A percentile compares a stretch with the other conserved stretches of the same genome.
Conservation (phyloP, 2,329 filamentous ascomycete genomes). For the Emericellopsis atlantica region DNA sequence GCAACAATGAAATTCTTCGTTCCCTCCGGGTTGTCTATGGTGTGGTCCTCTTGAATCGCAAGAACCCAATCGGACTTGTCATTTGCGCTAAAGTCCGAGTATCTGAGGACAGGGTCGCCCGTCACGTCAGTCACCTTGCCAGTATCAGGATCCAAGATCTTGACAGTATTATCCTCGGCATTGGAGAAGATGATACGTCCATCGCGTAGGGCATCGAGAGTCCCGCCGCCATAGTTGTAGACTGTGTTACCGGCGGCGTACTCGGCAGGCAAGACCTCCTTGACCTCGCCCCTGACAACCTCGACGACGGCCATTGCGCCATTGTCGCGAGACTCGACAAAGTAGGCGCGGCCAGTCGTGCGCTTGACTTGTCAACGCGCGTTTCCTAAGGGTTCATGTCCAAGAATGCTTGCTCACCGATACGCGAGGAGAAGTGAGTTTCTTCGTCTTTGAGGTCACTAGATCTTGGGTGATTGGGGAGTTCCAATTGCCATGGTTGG, state of each 20-base stretch:
- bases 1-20: constrained; percentile 25
- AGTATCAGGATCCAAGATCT: constrained; percentile 24
- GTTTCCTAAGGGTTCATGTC: neutral
- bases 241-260: constrained; percentile 31
- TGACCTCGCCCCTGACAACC: constrained; percentile 13
- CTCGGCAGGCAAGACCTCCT: constrained; percentile 27
- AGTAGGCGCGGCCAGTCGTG: constrained; percentile 20
- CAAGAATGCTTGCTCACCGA: constrained; percentile 12
- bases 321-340: constrained; percentile 21
- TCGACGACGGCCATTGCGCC: constrained; percentile 32
- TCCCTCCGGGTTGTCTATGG: constrained; percentile 14
- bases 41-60: constrained; percentile 39
- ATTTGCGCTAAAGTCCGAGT: constrained; percentile 32
- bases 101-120: constrained; percentile 20
- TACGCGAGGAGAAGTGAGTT: constrained; percentile 19
- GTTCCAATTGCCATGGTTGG: constrained; percentile 24
- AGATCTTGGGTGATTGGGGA: constrained; percentile 23
- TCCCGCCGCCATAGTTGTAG: constrained; percentile 39
- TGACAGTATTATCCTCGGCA: constrained; percentile 23
- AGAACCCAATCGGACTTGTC: constrained; percentile 26
- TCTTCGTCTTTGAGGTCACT: constrained; percentile 19
- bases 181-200: constrained; percentile 33
- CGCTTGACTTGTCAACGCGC: constrained; percentile 7
- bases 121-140: constrained; percentile 19
- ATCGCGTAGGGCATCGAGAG: constrained; percentile 24